phyloP scores from a whole-genome alignment of 2,329 filamentous ascomycete species.

The Scorias spongiosa region DNA sequence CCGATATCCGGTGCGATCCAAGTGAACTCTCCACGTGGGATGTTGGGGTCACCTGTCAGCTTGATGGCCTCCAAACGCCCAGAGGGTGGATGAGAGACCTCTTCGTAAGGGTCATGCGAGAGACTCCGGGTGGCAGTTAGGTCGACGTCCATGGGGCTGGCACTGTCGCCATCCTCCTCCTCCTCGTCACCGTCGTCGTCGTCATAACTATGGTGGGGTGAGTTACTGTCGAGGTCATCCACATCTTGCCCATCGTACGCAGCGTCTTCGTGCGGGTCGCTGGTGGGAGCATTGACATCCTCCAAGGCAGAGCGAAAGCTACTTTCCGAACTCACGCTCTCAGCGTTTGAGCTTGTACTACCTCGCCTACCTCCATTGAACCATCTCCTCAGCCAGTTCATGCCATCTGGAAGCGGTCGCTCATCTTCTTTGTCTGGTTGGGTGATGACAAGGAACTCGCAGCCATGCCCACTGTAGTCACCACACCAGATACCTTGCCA shows the following conservation, averaged over 20 bases:
- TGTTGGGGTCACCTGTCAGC: constrained; percentile 78
- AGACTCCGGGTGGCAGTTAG: not conserved
- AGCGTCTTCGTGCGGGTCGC: constrained; percentile 1
- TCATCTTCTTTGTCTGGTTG: constrained; percentile 45
- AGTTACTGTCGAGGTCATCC: constrained; percentile 4
- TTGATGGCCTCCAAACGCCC: constrained; percentile 74
- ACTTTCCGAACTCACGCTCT: constrained; percentile 9
- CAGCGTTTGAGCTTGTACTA: not conserved
- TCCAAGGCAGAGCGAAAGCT: constrained; percentile 2
- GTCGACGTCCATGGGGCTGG: not conserved
- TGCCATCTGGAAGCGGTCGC: constrained; percentile 24
- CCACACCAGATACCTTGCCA: constrained; percentile 88
- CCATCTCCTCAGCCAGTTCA: constrained; percentile 18
- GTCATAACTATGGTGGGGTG: constrained; percentile 2
- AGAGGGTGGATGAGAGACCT: constrained; percentile 30
- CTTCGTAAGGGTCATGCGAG: not conserved
- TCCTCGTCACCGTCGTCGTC: constrained; percentile 11
- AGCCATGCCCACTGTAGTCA: constrained; percentile 76
- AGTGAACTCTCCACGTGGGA: constrained; percentile 71
- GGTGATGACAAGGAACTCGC: constrained; percentile 70
- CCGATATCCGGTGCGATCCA: constrained; percentile 72
- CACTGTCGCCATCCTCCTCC: constrained; percentile 19
- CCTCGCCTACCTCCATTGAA: constrained; percentile 12
- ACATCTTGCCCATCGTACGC: constrained; percentile 3
- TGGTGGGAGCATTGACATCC: not conserved